Evolutionary conservation across 2,329 filamentous ascomycete species (phyloP), one percentile per base, ranked within the genome.

Genomic region (Aspergillus tanneri): DNA sequence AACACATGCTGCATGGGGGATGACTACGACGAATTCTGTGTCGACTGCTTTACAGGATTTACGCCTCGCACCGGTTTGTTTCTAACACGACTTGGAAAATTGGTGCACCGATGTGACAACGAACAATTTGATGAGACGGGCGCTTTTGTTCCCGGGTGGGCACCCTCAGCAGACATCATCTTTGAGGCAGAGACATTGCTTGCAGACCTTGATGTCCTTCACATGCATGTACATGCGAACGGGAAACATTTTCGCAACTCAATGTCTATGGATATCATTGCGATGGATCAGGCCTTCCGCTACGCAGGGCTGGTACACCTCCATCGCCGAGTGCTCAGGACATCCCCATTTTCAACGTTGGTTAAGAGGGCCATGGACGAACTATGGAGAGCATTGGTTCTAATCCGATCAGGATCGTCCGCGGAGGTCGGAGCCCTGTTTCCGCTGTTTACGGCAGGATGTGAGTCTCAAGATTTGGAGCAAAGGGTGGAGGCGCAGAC

Each of bases 1-100:
- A 63, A 53, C 25, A 66, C 76, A 9, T 78, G 81, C 50, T 77
- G 78, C 48, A 74, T 75, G 4, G 62, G 72, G 3, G 76, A 80
- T 25, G 75, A 77, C 36, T 79, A 82, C 46, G 79, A 85, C 54
- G 85, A 82, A 38, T 83, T 80, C 58, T 77, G 86, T 49, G 88
- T 91, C 48, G 88, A 90, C 69, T 93, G 87, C 67, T 84, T 91
- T 53, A 84, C 89, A 60, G 88, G 88, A 7, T 91, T 90, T 69
- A 89, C 86, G 0, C 85, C 82, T 18, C 79, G 81, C 27, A 90
- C 85, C 59, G 79, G 89, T 22, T 80, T 83, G 35, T 80, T 88
- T 27, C 76, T 93, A 8, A 84, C 86, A 1, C 81, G 84, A 48
- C 82, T 93, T 28, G 87, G 86, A 14, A 81, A 86, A 48, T 74